These are phyloP conservation scores for Serendipita sp. DNA, from an alignment of 768 basidiomycete species.

Conservation along the genomic window DNA sequence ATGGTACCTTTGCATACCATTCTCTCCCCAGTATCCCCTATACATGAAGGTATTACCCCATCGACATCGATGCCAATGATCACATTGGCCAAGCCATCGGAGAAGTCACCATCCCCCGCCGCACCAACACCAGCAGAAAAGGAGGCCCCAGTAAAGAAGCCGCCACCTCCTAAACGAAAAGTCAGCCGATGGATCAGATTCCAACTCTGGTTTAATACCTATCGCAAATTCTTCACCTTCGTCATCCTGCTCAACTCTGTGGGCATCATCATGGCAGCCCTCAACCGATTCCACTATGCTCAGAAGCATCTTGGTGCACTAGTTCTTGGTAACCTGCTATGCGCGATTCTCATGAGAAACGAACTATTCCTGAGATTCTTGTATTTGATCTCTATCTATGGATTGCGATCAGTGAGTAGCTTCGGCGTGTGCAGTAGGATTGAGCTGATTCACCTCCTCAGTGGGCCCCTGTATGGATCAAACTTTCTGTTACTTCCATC, in stretches of 20 bases:
- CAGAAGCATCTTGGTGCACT: constrained; percentile 49
- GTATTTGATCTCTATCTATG: constrained; percentile 40
- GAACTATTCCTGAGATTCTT: constrained; percentile 68
- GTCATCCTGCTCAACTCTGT: constrained; percentile 43
- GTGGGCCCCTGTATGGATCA: constrained; percentile 47
- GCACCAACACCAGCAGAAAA: background rate
- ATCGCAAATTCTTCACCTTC: constrained; percentile 61
- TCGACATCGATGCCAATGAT: background rate
- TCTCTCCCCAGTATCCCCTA: background rate
- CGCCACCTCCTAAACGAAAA: constrained; percentile 29
- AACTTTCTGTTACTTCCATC: constrained; percentile 9
- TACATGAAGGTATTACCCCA: constrained; percentile 2
- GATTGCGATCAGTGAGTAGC: background rate
- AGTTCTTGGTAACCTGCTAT: constrained; percentile 56
- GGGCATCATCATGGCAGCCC: constrained; percentile 42
- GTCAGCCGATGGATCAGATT: constrained; percentile 44
- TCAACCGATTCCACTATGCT: constrained; percentile 54
- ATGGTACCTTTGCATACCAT: background rate
- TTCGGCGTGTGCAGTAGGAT: background rate
- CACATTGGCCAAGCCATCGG: background rate
- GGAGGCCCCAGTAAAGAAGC: constrained; percentile 24
- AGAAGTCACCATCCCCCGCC: background rate
- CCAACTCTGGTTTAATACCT: constrained; percentile 65
- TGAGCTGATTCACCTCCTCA: constrained; percentile 15
- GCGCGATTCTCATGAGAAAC: constrained; percentile 62